A percentile compares a stretch with the other conserved stretches of the same genome.
phyloP scores from a whole-genome alignment of 164 flowering plant species.

The Saururus chinensis region DNA sequence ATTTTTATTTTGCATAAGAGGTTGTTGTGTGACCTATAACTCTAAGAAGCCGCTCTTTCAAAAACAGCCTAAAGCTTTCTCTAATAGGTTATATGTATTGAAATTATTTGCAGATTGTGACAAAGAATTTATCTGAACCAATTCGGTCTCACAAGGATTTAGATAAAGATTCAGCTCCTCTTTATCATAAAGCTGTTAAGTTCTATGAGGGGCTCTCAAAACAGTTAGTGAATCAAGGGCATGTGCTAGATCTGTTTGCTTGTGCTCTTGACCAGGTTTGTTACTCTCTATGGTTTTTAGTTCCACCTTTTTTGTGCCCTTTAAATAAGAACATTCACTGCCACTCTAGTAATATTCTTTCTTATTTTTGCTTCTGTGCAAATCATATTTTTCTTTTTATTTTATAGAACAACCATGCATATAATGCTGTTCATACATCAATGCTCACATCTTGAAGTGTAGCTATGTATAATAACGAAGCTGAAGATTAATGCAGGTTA shows the following conservation, averaged over 20 bases:
- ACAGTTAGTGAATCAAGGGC: conserved; percentile 94
- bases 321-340: not conserved
- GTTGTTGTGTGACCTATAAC: not conserved
- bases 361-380: not conserved
- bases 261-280: conserved; percentile 95
- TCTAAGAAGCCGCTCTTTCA: not conserved
- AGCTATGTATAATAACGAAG: too few relatives aligned
- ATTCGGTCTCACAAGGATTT: conserved; percentile 97
- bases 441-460: too few relatives aligned
- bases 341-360: not conserved
- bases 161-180: conserved; percentile 86
- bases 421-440: too few relatives aligned
- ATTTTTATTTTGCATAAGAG: not conserved
- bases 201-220: conserved; percentile 86
- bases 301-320: too few relatives aligned
- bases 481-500: too few relatives aligned
- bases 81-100: not conserved
- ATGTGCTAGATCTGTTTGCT: conserved; percentile 89
- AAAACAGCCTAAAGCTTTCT: not conserved
- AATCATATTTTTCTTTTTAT: too few relatives aligned
- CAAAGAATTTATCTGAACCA: conserved; percentile 77
- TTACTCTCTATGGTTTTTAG: not conserved
- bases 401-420: too few relatives aligned
- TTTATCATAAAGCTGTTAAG: conserved; percentile 76
- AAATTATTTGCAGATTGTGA: conserved; percentile 58